phyloP scores from a whole-genome alignment of 495 filamentous ascomycete species.

The Aspergillus ostianus region DNA sequence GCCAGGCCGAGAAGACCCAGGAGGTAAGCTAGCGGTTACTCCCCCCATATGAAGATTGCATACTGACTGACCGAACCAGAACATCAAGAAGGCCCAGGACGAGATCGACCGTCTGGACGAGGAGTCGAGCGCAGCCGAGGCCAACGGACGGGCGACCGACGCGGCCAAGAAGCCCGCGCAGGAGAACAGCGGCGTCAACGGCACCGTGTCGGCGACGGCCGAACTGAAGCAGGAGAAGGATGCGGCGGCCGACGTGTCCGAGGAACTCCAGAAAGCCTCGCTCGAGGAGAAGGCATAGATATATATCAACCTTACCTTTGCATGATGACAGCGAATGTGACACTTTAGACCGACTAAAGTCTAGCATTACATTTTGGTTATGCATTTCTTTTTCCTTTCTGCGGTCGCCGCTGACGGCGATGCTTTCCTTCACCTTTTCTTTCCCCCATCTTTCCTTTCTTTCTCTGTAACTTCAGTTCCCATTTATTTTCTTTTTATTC shows the following conservation, averaged over 20 bases:
- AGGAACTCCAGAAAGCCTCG: constrained; percentile 58
- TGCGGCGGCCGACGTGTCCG: constrained; percentile 52
- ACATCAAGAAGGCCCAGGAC: constrained; percentile 68
- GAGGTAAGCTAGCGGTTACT: constrained; percentile 58
- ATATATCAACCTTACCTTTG: constrained; percentile 18
- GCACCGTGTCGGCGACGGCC: constrained; percentile 48
- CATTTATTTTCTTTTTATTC: constrained; percentile 3
- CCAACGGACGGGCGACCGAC: constrained; percentile 36
- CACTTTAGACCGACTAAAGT: neutral
- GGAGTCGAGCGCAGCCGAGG: constrained; percentile 42
- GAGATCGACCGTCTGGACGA: constrained; percentile 65
- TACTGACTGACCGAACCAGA: constrained; percentile 44
- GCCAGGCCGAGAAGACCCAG: constrained; percentile 87
- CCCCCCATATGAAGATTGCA: constrained; percentile 7
- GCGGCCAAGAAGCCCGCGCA: constrained; percentile 52
- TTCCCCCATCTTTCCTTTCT: neutral
- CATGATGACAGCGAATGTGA: constrained; percentile 10
- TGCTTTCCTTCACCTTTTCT: constrained; percentile 6
- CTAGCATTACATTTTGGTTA: neutral
- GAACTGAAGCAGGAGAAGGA: constrained; percentile 60
- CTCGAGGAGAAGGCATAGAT: constrained; percentile 54
- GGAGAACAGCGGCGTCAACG: constrained; percentile 51
- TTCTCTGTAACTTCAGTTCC: constrained; percentile 9
- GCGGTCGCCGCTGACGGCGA: neutral
- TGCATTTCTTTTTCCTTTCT: constrained; percentile 2